These are phyloP conservation scores for Yarrowia hollandica DNA, from an alignment of 805 yeast genomes.

Conservation along the genomic window DNA sequence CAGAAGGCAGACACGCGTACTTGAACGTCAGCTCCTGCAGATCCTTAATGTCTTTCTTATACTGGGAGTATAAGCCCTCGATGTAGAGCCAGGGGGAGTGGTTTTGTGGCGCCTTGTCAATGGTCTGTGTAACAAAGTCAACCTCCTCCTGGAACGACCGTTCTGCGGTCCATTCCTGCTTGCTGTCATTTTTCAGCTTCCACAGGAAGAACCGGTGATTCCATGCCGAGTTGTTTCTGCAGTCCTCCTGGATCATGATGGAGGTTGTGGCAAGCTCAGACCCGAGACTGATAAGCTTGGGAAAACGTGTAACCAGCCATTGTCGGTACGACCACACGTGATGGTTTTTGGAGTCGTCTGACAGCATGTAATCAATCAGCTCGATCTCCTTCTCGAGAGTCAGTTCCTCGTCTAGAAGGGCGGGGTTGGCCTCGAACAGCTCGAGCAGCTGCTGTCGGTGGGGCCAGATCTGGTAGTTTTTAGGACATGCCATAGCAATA, in stretches of 20 bases:
- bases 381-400: conserved; percentile 56
- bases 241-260: conserved; percentile 56
- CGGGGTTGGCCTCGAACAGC: conserved; percentile 31
- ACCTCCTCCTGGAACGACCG: conserved; percentile 48
- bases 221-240: conserved; percentile 93
- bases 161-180: conserved; percentile 9
- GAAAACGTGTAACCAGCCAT: conserved; percentile 62
- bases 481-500: conserved; percentile 72
- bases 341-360: conserved; percentile 83
- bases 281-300: conserved; percentile 28
- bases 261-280: conserved; percentile 57
- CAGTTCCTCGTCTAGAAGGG: conserved; percentile 35
- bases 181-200: conserved; percentile 30
- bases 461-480: conserved; percentile 97
- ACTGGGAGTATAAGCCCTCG: conserved; percentile 52
- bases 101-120: conserved; percentile 71
- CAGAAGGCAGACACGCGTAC: conserved; percentile 43
- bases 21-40: conserved; percentile 50
- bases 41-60: conserved; percentile 40
- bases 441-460: conserved; percentile 64
- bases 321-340: conserved; percentile 94
- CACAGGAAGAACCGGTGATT: conserved; percentile 70
- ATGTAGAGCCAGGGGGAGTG: conserved; percentile 85
- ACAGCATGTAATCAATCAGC: conserved; percentile 64
- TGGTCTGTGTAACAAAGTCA: conserved; percentile 50